A percentile compares a stretch with the other conserved stretches of the same genome.
Evolutionary conservation across 2,329 filamentous ascomycete genomes (phyloP).

Genomic region (Colletotrichum aenigma): DNA sequence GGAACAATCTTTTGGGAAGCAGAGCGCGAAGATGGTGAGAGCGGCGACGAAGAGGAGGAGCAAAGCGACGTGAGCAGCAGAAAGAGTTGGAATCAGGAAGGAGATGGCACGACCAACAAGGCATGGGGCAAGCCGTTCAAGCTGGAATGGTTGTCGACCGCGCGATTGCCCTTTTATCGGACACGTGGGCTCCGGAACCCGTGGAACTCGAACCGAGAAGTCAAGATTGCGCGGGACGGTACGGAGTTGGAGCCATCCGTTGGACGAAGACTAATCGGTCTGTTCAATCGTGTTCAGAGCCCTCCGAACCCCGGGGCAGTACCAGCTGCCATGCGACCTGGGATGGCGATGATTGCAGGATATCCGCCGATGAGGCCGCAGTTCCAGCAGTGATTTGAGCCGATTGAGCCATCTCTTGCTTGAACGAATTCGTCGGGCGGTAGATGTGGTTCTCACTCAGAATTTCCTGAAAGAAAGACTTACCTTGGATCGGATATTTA

Average conservation of each 20-base stretch:
- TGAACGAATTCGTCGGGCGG: neutral
- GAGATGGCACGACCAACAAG: conserved; percentile 55
- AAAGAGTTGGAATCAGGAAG: conserved; percentile 40
- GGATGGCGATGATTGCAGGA: conserved; percentile 39
- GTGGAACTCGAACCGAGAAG: conserved; percentile 93
- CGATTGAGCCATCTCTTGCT: neutral
- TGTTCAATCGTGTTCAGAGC: conserved; percentile 70
- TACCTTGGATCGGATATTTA: neutral
- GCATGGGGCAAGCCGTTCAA: conserved; percentile 91
- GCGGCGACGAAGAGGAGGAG: conserved; percentile 49
- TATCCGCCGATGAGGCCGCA: conserved; percentile 40
- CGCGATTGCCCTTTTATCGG: conserved; percentile 83
- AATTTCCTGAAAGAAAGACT: neutral
- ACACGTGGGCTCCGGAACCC: conserved; percentile 88
- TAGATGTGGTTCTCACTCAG: neutral
- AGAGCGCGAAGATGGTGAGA: conserved; percentile 60
- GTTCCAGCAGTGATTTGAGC: conserved; percentile 32
- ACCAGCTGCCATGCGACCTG: conserved; percentile 31
- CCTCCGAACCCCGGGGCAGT: conserved; percentile 29
- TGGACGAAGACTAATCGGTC: conserved; percentile 74
- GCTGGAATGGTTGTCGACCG: conserved; percentile 88
- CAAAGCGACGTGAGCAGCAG: conserved; percentile 30
- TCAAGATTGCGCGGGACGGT: conserved; percentile 94
- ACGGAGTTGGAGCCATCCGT: conserved; percentile 89
- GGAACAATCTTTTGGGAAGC: conserved; percentile 98